phyloP scores from a whole-genome alignment of 1,139 yeast species.

The Diutina catenulata region DNA sequence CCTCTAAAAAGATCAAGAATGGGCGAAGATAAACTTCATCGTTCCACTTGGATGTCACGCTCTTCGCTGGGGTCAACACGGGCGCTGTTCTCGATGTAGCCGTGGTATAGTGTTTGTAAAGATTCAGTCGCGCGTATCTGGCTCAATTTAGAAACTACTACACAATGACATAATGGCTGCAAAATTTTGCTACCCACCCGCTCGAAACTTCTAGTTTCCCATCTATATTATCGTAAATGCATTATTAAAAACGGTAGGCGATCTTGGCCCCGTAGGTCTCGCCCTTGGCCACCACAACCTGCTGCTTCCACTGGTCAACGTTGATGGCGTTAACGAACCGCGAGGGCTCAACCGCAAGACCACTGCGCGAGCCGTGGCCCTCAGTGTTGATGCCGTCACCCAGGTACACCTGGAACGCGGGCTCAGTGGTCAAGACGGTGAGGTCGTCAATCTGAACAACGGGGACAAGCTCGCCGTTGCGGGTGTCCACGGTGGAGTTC shows the following conservation, averaged over 20 bases:
- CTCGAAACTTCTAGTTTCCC: too few species aligned
- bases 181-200: too few species aligned
- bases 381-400: slow-evolving; percentile 40
- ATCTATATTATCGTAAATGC: too few species aligned
- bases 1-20: too few species aligned
- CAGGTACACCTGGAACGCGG: slow-evolving; percentile 57
- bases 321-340: slow-evolving; percentile 49
- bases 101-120: too few species aligned
- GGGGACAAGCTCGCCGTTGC: slow-evolving; percentile 21
- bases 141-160: too few species aligned
- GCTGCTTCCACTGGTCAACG: slow-evolving; percentile 32
- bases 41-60: too few species aligned
- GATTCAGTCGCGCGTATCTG: too few species aligned
- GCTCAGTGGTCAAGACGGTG: slow-evolving; percentile 46
- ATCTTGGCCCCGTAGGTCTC: slow-evolving; percentile 43
- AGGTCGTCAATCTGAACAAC: slow-evolving; percentile 38
- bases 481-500: slow-evolving; percentile 28
- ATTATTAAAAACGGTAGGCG: slow-evolving; percentile 15
- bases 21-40: too few species aligned
- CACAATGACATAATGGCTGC: too few species aligned
- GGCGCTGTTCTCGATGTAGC: too few species aligned
- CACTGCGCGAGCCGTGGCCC: slow-evolving; percentile 32
- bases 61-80: too few species aligned
- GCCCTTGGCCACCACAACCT: slow-evolving; percentile 42
- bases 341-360: slow-evolving; percentile 55